Evolutionary conservation across 2,329 filamentous ascomycete species (phyloP), one percentile per base, ranked within the genome.

Genomic region (Paracoccidioides lutzii): DNA sequence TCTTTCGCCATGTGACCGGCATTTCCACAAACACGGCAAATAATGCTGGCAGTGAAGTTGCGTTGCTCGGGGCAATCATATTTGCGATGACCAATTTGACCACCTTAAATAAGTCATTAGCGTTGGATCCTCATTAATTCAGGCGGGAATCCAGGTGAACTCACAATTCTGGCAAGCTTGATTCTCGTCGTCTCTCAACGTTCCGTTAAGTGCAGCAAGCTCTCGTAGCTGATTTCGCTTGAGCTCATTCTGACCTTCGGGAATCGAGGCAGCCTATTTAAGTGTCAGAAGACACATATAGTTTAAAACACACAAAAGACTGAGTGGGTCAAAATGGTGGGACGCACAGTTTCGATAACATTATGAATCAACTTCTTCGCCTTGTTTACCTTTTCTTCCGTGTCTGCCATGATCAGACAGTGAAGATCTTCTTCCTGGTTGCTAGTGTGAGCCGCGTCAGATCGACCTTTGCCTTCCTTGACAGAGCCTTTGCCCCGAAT

Each of bases 391-490:
- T 98, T 98, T 60, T 98, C 93, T 76, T 98, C 94, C 41, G 91
- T 97, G 69, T 98, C 93, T 67, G 93, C 93, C 93, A 98, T 98
- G 76, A 98, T 97, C 70, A 98, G 78, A 75, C 93, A 98, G 75
- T 98, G 93, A 57, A 98, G 80, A 72, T 98, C 93, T 76, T 98
- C 93, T 78, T 98, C 93, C 81, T 98, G 93, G 79, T 98, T 98
- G 81, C 93, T 97, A 73, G 91, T 90, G 75, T 98, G 93, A 76
- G 93, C 93, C 66, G 93, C 93, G 73, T 98, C 93, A 77, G 93
- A 97, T 64, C 93, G 90, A 64, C 93, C 93, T 74, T 98, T 98
- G 78, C 93, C 93, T 81, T 98, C 93, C 76, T 98, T 98, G 71
- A 98, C 93, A 66, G 93, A 98, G 71, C 93, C 93, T 76, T 98